Base-by-base conservation (phyloP, 352 stramenopile genomes). In the Pythium oligandrum region DNA sequence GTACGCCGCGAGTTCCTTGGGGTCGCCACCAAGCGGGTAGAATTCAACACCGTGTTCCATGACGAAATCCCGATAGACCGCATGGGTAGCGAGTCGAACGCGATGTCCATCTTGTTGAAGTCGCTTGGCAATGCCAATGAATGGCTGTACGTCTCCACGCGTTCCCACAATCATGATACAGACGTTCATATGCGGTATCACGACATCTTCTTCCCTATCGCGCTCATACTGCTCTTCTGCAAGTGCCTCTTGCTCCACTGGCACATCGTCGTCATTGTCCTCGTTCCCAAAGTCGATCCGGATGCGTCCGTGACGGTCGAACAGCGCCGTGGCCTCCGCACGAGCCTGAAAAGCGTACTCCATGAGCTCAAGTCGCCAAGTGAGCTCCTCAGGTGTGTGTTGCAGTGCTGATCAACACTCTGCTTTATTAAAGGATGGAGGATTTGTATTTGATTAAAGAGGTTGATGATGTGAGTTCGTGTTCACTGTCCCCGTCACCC, bases 161-260 rank as follows among this genome's bases (percentile, higher is more conserved):
- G 88, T 96, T 30, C 88, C 88, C 12, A 96, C 88, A 53, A 96
- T 82, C 80, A 96, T 92, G 60, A 96, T 94, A 45, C 89, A 89
- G 40, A 96, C 70, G 33, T 61, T 84, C 81, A 96, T 84, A 0
- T 39, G 12, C 6, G 75, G 72, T n/a, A 64, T 64, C 12, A 70
- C 30, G 42, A 64, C 60, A 32, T 66, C n/a, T n/a, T n/a, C n/a
- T n/a, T n/a, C n/a, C n/a, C n/a, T n/a, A n/a, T n/a, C n/a, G n/a
- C n/a, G n/a, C n/a, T n/a, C n/a, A n/a, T n/a, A n/a, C n/a, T n/a
- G n/a, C n/a, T n/a, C n/a, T 42, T 51, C 17, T 32, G 58, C 62
- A 8, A 49, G 53, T 35, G 70, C 62, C 33, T 68, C 57, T n/a
- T 68, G 68, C n/a, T 79, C 43, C 17, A n/a, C 44, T 0, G 53